A percentile compares a stretch with the other conserved stretches of the same genome.
These are phyloP conservation scores for Tetracentron sinense DNA, from an alignment of 164 flowering plant genomes.

Conservation along the genomic window DNA sequence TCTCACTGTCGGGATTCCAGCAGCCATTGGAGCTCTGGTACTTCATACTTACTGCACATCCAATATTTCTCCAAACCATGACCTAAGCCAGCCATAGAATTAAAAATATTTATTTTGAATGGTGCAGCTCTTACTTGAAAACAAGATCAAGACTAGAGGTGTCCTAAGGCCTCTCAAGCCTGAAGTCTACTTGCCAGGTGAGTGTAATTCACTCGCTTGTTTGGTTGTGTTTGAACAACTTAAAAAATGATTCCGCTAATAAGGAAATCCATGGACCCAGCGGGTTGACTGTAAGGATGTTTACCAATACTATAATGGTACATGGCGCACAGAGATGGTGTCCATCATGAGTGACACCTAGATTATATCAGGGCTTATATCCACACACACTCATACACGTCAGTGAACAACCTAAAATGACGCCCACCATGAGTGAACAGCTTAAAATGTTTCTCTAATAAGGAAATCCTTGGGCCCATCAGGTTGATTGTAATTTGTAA, in stretches of 20 bases:
- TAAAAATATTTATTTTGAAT: constrained; percentile 1
- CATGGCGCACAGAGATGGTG: neutral
- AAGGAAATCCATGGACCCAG: neutral
- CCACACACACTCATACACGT: too few species aligned
- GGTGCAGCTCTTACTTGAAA: constrained; percentile 68
- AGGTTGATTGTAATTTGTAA: neutral
- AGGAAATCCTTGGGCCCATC: neutral
- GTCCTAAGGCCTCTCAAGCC: constrained; percentile 79
- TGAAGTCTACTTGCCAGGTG: constrained; percentile 89
- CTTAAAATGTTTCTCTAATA: neutral
- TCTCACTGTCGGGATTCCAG: constrained; percentile 88
- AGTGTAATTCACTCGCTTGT: neutral
- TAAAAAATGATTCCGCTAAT: neutral
- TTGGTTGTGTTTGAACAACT: neutral
- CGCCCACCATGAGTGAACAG: too few species aligned
- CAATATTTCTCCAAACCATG: neutral
- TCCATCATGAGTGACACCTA: neutral
- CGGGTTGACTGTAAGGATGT: neutral
- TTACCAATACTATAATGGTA: neutral
- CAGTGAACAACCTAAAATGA: too few species aligned
- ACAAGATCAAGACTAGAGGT: constrained; percentile 69
- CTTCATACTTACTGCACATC: neutral
- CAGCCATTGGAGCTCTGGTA: constrained; percentile 94
- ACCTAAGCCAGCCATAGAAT: neutral
- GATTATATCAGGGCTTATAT: too few species aligned